Percentiles rank a stretch among this genome's conserved stretches.
phyloP scores from a whole-genome alignment of 1,284 basidiomycete species.

The Meripilus lineatus region DNA sequence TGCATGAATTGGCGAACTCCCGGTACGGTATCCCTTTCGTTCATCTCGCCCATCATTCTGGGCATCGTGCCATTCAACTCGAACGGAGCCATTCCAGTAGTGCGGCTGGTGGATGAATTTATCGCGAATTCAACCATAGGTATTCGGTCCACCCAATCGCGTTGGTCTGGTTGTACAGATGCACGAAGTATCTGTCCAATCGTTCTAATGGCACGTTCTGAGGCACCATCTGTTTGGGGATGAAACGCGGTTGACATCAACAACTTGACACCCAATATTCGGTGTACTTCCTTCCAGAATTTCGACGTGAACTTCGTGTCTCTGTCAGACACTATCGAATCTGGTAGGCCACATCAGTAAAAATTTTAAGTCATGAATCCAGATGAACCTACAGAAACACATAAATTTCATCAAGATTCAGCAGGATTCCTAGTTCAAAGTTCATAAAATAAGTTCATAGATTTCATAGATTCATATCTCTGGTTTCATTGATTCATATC shows the following conservation, averaged over 20 bases:
- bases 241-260: constrained; percentile 41
- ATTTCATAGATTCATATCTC: too few species aligned
- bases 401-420: too few species aligned
- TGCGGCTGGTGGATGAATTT: too few species aligned
- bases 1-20: constrained; percentile 19
- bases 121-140: too few species aligned
- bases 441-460: too few species aligned
- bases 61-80: constrained; percentile 26
- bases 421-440: too few species aligned
- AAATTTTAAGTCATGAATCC: constrained; percentile 17
- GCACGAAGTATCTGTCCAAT: constrained; percentile 29
- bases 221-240: too few species aligned
- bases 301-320: constrained; percentile 31
- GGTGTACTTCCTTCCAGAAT: constrained; percentile 30
- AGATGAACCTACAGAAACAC: too few species aligned
- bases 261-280: constrained; percentile 28
- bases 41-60: constrained; percentile 16
- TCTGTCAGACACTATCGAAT: constrained; percentile 38
- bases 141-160: constrained; percentile 26
- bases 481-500: too few species aligned
- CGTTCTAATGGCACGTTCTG: constrained; percentile 37
- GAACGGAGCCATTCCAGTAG: too few species aligned
- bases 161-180: constrained; percentile 23
- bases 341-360: constrained; percentile 30
- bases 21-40: constrained; percentile 12